Evolutionary conservation across 495 filamentous ascomycete genomes (phyloP), one percentile per base, ranked within the genome.

Genomic region (Xylona heveae): DNA sequence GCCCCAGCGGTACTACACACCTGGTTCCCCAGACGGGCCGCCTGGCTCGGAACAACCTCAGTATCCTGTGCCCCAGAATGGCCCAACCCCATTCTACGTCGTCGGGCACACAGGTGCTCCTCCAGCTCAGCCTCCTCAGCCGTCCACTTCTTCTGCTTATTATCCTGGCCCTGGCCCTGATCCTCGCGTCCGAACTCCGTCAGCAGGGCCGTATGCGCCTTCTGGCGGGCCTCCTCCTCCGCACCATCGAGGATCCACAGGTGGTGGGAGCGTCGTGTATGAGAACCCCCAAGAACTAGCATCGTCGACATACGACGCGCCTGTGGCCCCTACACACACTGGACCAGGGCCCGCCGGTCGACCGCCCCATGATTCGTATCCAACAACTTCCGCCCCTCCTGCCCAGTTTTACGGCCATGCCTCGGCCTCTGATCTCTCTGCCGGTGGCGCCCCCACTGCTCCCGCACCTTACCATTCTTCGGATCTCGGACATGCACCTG

Each of bases 261-360:
- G n/a, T n/a, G n/a, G n/a, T n/a, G n/a, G n/a, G n/a, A n/a, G n/a
- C n/a, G n/a, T n/a, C n/a, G n/a, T n/a, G 28, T 78, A 78, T 42
- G 70, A 71, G 6, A 69, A 73, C 28, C 79, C 80, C 1, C 80
- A 85, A 49, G 80, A 90, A 57, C 57, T 90, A 24, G 75, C 77
- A 20, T 82, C 80, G n/a, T 76, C 76, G 4, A 66, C 68, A 7
- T 90, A 88, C 40, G 77, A 85, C 44, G 79, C 77, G 4, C 80
- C 80, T 13, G 64, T 78, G 24, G 72, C 71, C 23, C 8, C 23
- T 25, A 25, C 8, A 7, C 8, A 13, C 23, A 25, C 8, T 25
- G 23, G 23, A 25, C 14, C 12, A 25, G 5, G 1, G 24, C 6
- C 2, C 33, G 14, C 19, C 33, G 19, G 28, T 2, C 3, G 7